phyloP scores from a whole-genome alignment of 495 filamentous ascomycete genomes.

The Letharia lupina region DNA sequence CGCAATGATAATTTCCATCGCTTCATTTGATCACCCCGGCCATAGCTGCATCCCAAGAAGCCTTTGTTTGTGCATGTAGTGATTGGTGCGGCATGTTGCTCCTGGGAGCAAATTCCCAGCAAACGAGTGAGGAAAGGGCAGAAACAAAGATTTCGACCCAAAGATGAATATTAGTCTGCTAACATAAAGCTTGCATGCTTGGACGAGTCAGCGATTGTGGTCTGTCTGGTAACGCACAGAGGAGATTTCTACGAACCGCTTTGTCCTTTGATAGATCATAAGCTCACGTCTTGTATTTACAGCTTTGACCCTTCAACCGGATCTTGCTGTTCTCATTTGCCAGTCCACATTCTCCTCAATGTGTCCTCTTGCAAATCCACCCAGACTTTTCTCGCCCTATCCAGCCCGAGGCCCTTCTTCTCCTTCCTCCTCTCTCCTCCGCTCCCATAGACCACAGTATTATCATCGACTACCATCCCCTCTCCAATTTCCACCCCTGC shows the following conservation, averaged over 20 bases:
- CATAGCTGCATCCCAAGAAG: background rate
- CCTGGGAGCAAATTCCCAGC: too few relatives aligned
- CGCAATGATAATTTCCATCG: background rate
- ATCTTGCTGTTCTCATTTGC: slow-evolving; percentile 8
- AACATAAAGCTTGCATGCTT: background rate
- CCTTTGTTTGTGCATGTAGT: background rate
- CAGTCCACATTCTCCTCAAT: slow-evolving; percentile 19
- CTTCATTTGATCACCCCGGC: background rate
- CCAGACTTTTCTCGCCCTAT: slow-evolving; percentile 4
- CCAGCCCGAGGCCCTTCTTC: slow-evolving; percentile 6
- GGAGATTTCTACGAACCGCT: background rate
- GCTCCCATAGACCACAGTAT: slow-evolving; percentile 18
- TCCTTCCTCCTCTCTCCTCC: slow-evolving; percentile 14
- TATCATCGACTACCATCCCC: slow-evolving; percentile 17
- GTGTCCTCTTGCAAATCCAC: slow-evolving; percentile 13
- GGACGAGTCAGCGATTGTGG: background rate
- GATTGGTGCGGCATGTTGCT: background rate
- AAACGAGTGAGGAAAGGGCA: too few relatives aligned
- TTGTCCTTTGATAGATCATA: background rate
- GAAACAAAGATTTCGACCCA: too few relatives aligned
- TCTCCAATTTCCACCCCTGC: slow-evolving; percentile 15
- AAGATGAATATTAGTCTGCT: background rate
- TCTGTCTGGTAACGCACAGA: background rate
- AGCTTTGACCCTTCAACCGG: background rate
- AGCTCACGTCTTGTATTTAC: background rate